phyloP scores from a whole-genome alignment of 179 eudicot species.

The Silene vulgaris region DNA sequence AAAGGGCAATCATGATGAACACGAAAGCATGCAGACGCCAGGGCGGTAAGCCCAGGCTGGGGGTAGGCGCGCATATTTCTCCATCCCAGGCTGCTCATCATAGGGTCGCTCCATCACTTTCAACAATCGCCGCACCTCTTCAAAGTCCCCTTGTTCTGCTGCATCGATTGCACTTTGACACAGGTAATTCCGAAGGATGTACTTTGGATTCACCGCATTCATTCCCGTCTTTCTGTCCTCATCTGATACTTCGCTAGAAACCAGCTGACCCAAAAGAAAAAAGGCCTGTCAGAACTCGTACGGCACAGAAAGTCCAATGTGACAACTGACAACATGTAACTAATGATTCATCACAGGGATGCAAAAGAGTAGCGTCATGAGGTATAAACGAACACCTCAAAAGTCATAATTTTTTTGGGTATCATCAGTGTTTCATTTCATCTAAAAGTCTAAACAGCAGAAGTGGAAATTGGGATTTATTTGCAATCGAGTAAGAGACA shows the following conservation, averaged over 20 bases:
- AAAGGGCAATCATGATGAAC: slow-evolving; percentile 55
- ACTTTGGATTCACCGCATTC: slow-evolving; percentile 90
- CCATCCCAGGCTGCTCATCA: slow-evolving; percentile 97
- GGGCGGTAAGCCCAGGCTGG: slow-evolving; percentile 99
- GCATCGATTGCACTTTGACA: slow-evolving; percentile 92
- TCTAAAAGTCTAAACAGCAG: not conserved
- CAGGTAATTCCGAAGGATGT: slow-evolving; percentile 79
- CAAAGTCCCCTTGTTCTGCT: slow-evolving; percentile 91
- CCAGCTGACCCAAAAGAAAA: slow-evolving; percentile 43
- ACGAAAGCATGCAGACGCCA: slow-evolving; percentile 96
- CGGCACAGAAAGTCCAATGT: not conserved
- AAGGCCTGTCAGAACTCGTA: not conserved
- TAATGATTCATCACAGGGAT: not conserved
- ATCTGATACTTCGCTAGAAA: slow-evolving; percentile 52
- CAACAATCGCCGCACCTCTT: slow-evolving; percentile 60
- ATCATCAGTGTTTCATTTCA: not conserved
- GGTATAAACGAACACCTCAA: not conserved
- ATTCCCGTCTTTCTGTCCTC: slow-evolving; percentile 75
- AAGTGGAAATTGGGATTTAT: not conserved
- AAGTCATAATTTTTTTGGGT: too few relatives aligned
- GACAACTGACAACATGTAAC: not conserved
- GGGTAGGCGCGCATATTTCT: slow-evolving; percentile 90
- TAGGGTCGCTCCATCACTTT: slow-evolving; percentile 84
- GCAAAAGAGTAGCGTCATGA: too few relatives aligned
- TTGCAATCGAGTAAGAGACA: not conserved